Base-by-base conservation (phyloP, 1,284 basidiomycete genomes). In the Termitomyces sp. region DNA sequence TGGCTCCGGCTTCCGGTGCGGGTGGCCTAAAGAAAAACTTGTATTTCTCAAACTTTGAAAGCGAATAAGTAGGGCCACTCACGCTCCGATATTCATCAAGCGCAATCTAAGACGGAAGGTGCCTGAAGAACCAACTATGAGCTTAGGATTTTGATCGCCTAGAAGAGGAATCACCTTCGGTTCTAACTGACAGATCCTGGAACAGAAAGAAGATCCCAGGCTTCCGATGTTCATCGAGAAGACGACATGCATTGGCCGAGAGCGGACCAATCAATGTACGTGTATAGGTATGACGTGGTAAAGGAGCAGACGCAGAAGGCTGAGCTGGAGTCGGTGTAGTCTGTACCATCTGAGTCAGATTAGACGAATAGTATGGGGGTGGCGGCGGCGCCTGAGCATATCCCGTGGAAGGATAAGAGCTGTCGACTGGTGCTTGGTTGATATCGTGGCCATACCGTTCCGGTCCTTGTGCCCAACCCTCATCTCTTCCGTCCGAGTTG, bases 191-290 rank as follows among this genome's bases (percentile, higher is more conserved):
- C 46, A 95, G 70, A 71, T 95, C 92, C 63, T 90, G 89, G 67
- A 92, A 90, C 55, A 93, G 82, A 73, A 93, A 94, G 70, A 90
- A 94, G 58, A 96, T 86, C 3, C 93, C 93, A 36, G 83, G 78
- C 59, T 85, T 84, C 55, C 88, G 86, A 68, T 93, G 82, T 65
- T 92, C 90, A 65, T 94, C 92, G 54, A 85, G 72, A 55, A 95
- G 76, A 44, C 88, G 83, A 66, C 87, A 88, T 26, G 92, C 92
- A 65, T 90, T 90, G 13, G 92, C 84, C 24, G 88, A 88, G 17
- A 94, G 77, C 1, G 91, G 90, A 7, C 93, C 93, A 55, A 96
- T 91, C 5, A 96, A 81, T 1, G 93, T 94, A 48, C 91, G 83
- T 5, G 88, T 90, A 68, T 91, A 93, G 4, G 83, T 80, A 64